phyloP scores from a whole-genome alignment of 148 eudicot species.

The Mesembryanthemum crystallinum region DNA sequence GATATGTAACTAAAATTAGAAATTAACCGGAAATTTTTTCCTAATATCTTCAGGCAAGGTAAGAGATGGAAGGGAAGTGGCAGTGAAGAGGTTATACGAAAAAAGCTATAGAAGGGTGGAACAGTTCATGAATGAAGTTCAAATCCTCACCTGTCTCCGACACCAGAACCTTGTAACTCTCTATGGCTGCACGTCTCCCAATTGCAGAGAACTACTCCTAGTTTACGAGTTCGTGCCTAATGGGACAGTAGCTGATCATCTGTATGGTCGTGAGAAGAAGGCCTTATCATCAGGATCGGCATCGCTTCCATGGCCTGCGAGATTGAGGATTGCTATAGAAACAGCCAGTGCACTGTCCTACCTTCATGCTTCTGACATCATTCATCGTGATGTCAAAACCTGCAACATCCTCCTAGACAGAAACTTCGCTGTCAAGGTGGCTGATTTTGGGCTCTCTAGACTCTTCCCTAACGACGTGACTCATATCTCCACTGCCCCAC shows the following conservation, averaged over 20 bases:
- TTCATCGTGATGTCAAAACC: constrained; percentile 16
- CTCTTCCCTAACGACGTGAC: constrained; percentile 43
- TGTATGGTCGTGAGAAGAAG: constrained; percentile 16
- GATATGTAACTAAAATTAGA: too few relatives aligned
- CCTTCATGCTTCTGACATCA: constrained; percentile 13
- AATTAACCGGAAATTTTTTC: not conserved
- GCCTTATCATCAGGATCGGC: not conserved
- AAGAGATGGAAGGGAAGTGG: constrained; percentile 48
- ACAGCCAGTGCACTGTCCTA: constrained; percentile 30
- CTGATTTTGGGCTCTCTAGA: constrained; percentile 66
- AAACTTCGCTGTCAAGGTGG: constrained; percentile 53
- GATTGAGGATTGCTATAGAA: constrained; percentile 50
- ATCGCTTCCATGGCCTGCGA: constrained; percentile 41
- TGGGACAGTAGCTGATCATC: constrained; percentile 12
- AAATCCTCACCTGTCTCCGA: constrained; percentile 40
- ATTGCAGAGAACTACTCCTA: not conserved
- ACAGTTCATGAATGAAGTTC: constrained; percentile 52
- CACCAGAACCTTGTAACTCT: constrained; percentile 7
- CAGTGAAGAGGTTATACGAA: constrained; percentile 54
- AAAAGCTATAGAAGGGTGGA: constrained; percentile 37
- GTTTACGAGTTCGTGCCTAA: constrained; percentile 4
- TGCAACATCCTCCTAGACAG: constrained; percentile 27
- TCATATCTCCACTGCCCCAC: constrained; percentile 58
- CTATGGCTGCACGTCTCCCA: constrained; percentile 3
- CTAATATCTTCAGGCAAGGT: constrained; percentile 36